phyloP scores from a whole-genome alignment of 495 filamentous ascomycete species.

The Cenococcum geophilum region DNA sequence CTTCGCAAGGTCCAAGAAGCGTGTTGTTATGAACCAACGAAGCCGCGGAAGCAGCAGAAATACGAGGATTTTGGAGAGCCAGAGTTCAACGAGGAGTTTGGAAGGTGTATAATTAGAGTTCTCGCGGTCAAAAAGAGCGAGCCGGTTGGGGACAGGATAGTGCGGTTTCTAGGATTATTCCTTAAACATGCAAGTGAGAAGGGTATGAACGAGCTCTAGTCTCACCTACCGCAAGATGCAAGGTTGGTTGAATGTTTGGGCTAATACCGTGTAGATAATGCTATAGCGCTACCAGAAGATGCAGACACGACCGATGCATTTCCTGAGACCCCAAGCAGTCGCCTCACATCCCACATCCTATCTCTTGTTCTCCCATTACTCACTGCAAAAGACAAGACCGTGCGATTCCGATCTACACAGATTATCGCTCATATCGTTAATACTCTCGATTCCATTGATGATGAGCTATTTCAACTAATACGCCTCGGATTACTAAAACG shows the following conservation, averaged over 20 bases:
- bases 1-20: conserved; percentile 78
- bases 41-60: conserved; percentile 43
- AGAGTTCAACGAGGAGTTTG: conserved; percentile 81
- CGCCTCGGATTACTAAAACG: conserved; percentile 70
- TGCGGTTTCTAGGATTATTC: conserved; percentile 82
- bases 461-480: conserved; percentile 78
- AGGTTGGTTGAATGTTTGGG: background rate
- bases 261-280: conserved; percentile 41
- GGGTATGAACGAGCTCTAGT: conserved; percentile 42
- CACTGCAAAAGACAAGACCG: conserved; percentile 78
- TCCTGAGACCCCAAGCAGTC: conserved; percentile 72
- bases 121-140: conserved; percentile 90
- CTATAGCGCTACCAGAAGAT: conserved; percentile 43
- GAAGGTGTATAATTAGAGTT: conserved; percentile 71
- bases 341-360: conserved; percentile 69
- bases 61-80: conserved; percentile 59
- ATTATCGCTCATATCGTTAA: conserved; percentile 83
- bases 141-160: conserved; percentile 73
- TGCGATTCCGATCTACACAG: conserved; percentile 86
- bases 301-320: conserved; percentile 55
- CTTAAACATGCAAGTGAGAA: conserved; percentile 77
- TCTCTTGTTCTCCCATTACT: conserved; percentile 63
- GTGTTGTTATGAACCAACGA: conserved; percentile 70
- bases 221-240: background rate
- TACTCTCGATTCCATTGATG: conserved; percentile 81